A percentile compares a stretch with the other conserved stretches of the same genome.
phyloP scores from a whole-genome alignment of 257 asterid genomes.

The Leonotis leonurus region DNA sequence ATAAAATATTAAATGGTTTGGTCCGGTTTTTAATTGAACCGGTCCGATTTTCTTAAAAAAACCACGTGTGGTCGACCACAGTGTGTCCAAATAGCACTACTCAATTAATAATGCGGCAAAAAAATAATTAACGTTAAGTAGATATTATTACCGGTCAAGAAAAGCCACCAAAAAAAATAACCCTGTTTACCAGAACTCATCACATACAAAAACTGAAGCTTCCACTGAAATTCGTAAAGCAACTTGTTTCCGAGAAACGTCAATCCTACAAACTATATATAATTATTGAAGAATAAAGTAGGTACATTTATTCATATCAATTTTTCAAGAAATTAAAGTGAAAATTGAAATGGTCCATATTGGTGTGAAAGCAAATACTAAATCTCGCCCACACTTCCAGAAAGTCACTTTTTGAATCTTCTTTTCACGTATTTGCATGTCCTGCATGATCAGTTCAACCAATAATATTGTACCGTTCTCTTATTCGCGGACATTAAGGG shows the following conservation, averaged over 20 bases:
- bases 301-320: neutral
- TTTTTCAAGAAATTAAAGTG: neutral
- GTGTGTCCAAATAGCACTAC: no score
- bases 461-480: no score
- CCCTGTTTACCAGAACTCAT: neutral
- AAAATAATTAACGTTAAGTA: neutral
- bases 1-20: no score
- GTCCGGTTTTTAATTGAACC: no score
- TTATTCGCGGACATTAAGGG: no score
- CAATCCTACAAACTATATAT: neutral
- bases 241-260: neutral
- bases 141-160: neutral
- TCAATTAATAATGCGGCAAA: neutral
- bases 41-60: no score
- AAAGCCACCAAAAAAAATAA: neutral
- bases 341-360: constrained; percentile 18
- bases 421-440: neutral
- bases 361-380: constrained; percentile 7
- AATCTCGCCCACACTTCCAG: constrained; percentile 7
- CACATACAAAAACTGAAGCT: neutral
- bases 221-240: neutral
- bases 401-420: neutral
- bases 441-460: constrained; percentile 4
- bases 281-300: neutral
- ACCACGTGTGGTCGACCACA: no score